Evolutionary conservation across 176 grass and related monocot genomes (phyloP).

Genomic region (Rhynchospora breviuscula): DNA sequence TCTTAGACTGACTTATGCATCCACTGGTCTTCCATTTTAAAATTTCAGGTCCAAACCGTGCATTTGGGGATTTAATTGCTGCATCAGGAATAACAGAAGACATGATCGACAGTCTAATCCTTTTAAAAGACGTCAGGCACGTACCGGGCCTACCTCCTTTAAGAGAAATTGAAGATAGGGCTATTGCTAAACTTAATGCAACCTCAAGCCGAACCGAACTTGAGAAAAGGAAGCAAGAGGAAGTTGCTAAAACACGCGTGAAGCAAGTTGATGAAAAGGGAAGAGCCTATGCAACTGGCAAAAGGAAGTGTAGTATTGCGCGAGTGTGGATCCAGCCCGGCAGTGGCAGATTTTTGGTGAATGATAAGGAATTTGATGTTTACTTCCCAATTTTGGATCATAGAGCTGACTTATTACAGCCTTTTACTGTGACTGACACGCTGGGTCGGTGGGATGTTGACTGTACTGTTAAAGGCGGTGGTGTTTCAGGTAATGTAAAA

Average conservation of each 20-base stretch:
- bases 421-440: slow-evolving; percentile 77
- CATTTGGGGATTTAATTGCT: slow-evolving; percentile 78
- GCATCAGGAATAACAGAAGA: slow-evolving; percentile 71
- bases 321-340: slow-evolving; percentile 87
- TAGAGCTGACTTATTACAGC: slow-evolving; percentile 78
- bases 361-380: slow-evolving; percentile 84
- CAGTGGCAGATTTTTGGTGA: slow-evolving; percentile 82
- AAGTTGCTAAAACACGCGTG: slow-evolving; percentile 66
- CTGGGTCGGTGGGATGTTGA: slow-evolving; percentile 66
- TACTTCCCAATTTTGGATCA: slow-evolving; percentile 93
- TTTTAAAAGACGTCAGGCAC: slow-evolving; percentile 67
- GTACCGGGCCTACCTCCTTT: slow-evolving; percentile 68
- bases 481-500: slow-evolving; percentile 65
- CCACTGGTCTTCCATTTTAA: not conserved
- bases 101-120: slow-evolving; percentile 95
- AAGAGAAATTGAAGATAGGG: slow-evolving; percentile 71
- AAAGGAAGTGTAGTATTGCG: slow-evolving; percentile 86
- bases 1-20: not conserved
- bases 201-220: slow-evolving; percentile 72
- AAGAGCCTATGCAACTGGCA: slow-evolving; percentile 93
- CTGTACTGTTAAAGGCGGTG: slow-evolving; percentile 90
- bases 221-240: slow-evolving; percentile 63
- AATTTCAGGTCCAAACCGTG: slow-evolving; percentile 65
- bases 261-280: slow-evolving; percentile 85
- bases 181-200: slow-evolving; percentile 55